These are phyloP conservation scores for Xylariaceae sp. DNA, from an alignment of 2,329 filamentous ascomycete species.

Conservation along the genomic window DNA sequence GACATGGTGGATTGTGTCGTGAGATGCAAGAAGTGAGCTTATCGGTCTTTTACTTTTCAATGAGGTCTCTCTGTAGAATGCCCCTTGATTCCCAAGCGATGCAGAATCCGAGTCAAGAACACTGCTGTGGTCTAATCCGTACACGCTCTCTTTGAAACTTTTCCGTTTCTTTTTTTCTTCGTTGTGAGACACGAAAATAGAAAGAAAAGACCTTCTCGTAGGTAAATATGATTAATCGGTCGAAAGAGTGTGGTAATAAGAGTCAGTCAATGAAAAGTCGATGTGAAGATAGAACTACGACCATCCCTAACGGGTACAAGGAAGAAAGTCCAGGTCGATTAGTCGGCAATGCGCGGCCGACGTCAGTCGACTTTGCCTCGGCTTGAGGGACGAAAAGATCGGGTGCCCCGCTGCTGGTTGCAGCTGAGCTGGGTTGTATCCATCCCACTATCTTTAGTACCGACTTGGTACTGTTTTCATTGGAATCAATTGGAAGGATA, in stretches of 20 bases:
- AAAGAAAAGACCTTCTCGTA: background rate
- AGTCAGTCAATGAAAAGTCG: background rate
- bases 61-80: background rate
- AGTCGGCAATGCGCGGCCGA: background rate
- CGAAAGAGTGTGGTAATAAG: background rate
- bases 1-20: constrained; percentile 21
- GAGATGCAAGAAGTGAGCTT: background rate
- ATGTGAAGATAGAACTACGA: background rate
- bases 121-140: background rate
- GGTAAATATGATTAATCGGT: background rate
- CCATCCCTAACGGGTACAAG: background rate
- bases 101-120: background rate
- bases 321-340: background rate
- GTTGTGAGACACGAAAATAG: background rate
- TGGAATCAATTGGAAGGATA: too few species aligned
- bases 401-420: too few species aligned
- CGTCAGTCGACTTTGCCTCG: background rate
- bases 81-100: background rate
- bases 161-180: background rate
- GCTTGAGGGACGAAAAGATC: background rate
- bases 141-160: background rate
- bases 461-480: rapidly evolving
- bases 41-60: background rate
- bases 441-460: too few species aligned
- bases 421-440: too few species aligned